Base-by-base conservation (phyloP, 2,329 filamentous ascomycete species). In the Neonectria neomacrospora region DNA sequence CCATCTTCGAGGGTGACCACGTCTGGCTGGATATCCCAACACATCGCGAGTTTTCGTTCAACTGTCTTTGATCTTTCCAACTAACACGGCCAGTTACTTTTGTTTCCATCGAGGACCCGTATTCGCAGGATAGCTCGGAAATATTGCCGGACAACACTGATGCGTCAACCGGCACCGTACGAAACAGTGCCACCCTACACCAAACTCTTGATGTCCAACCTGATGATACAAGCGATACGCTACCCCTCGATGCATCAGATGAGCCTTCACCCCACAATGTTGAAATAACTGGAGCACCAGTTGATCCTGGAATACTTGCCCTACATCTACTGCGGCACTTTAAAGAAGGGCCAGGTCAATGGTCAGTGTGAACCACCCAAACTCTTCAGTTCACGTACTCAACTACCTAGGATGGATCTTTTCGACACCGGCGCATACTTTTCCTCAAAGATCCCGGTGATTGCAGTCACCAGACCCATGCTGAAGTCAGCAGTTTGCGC, bases 341-440 rank as follows among this genome's bases (percentile, higher is more conserved):
- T 11, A 67, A 65, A n/a, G 58, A 72, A 18, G 70, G 70, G 0
- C 70, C 70, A 1, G 70, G 70, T 0, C 51, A 64, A 47, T 72
- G 70, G 68, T 70, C 0, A 52, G 58, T 58, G 8, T n/a, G 2
- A 0, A 0, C 0, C 1, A 1, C 0, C 8, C 3, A 0, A 0
- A 0, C 0, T 11, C 20, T 8, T 7, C 11, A n/a, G 1, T 14
- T 11, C 11, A 12, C 5, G 23, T 14, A 22, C 58, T 55, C 41
- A 61, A 5, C 2, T 23, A 0, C 16, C 11, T 3, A 72, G 70
- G 70, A 69, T 72, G 28, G 70, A 72, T 8, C 57, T 72, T 0
- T 72, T 72, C 5, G 70, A 72, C 30, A 72, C 70, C 1, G 70
- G 68, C 0, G 64, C 65, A 6, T 72, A 71, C 37, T 72, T 72